These are phyloP conservation scores for Diatrype stigma DNA, from an alignment of 2,329 filamentous ascomycete species.

Conservation along the genomic window DNA sequence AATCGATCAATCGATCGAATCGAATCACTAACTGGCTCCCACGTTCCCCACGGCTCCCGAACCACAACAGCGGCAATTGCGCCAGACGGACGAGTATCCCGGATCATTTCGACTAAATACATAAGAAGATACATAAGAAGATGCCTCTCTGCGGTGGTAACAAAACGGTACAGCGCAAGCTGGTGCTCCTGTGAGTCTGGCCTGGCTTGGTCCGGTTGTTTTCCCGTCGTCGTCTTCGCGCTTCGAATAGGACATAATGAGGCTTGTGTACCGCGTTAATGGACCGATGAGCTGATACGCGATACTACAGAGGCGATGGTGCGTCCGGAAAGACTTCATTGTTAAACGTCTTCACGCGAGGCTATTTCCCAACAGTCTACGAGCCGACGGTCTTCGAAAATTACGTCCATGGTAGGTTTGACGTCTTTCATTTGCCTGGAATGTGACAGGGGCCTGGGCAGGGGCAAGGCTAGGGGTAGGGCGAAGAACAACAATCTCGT, in stretches of 20 bases:
- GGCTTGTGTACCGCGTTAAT: too few species aligned
- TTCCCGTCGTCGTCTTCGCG: constrained; percentile 7
- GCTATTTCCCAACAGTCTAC: constrained; percentile 98
- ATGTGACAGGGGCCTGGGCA: background rate
- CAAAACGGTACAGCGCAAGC: constrained; percentile 91
- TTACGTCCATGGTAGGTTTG: constrained; percentile 82
- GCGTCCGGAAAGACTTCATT: constrained; percentile 96
- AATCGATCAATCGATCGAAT: background rate
- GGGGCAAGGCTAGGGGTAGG: background rate
- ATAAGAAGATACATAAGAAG: constrained; percentile 8
- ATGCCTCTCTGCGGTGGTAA: constrained; percentile 62
- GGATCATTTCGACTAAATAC: background rate
- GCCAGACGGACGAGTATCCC: background rate
- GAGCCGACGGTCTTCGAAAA: constrained; percentile 99
- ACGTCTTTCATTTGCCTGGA: background rate
- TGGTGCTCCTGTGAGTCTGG: constrained; percentile 76
- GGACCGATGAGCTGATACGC: background rate
- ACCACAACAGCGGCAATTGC: background rate
- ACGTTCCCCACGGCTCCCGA: background rate
- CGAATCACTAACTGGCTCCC: background rate
- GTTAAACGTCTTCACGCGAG: constrained; percentile 97
- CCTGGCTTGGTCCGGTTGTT: constrained; percentile 11
- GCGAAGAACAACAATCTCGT: background rate
- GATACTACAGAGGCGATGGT: constrained; percentile 71
- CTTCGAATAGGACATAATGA: background rate